Percentiles rank a stretch among this genome's conserved stretches.
Conservation (phyloP, 2,329 filamentous ascomycete species). For the Colletotrichum sp. region DNA sequence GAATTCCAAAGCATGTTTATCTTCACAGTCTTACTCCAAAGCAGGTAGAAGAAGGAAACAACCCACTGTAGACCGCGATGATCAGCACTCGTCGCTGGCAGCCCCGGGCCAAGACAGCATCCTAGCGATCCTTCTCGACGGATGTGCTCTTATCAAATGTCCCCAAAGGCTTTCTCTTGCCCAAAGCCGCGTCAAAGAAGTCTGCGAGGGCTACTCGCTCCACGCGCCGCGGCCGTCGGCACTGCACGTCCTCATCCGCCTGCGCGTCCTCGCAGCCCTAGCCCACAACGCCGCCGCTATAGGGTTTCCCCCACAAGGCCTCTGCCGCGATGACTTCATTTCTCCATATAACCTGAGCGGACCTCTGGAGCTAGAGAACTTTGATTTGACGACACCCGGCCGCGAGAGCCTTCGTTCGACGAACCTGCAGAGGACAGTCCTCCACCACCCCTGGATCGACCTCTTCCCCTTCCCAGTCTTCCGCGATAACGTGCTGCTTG, state of each 20-base stretch:
- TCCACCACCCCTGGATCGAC: not conserved
- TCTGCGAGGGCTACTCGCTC: not conserved
- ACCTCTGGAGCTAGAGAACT: not conserved
- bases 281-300: constrained; percentile 8
- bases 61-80: not conserved
- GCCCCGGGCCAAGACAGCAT: not conserved
- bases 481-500: not conserved
- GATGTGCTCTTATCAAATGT: not conserved
- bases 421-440: not conserved
- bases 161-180: not conserved
- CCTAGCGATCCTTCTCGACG: not conserved
- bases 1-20: fast-evolving
- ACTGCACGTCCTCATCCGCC: constrained; percentile 6
- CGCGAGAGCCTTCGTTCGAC: not conserved
- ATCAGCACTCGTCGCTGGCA: not conserved
- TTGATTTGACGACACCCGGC: not conserved
- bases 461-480: not conserved
- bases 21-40: not conserved
- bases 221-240: not conserved
- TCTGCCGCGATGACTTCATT: constrained; percentile 7
- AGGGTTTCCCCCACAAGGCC: constrained; percentile 2
- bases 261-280: constrained; percentile 16
- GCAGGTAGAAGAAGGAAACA: not conserved
- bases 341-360: not conserved
- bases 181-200: not conserved